Base-by-base conservation (phyloP, 768 basidiomycete species). In the Collybia mongolica region DNA sequence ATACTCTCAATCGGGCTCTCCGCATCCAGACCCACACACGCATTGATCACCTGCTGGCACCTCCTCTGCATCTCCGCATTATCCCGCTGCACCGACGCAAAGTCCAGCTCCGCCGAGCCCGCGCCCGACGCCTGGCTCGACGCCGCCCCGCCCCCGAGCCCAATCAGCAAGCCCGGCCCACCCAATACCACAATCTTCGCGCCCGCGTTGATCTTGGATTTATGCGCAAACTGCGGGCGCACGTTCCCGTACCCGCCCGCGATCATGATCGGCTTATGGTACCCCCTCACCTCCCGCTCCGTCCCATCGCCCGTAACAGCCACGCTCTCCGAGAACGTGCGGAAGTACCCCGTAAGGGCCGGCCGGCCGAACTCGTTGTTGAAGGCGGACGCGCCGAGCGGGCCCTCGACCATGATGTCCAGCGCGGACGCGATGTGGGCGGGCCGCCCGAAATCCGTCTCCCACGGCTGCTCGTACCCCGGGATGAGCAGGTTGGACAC, bases 241-340 rank as follows among this genome's bases (percentile, higher is more conserved):
- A 98, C 95, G 61, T 90, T 98, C 4, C 97, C 97, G 55, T 94
- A 83, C 20, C 97, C 97, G 17, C 97, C 97, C 6, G 97, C 96
- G 56, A 99, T 89, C 97, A 99, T 99, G 74, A 99, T 97, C 12
- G 97, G 97, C 67, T 99, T 99, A 73, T 98, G 97, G 68, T 98
- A 99, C 0, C 97, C 97, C 47, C 95, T 73, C n/a, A 93, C 71
- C 65, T 93, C 89, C 22, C 68, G 69, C 58, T 67, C 61, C 45
- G 63, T 54, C 3, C 75, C 77, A 35, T 81, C 81, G 29, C 67
- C 64, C 7, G 74, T 70, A 24, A 81, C 64, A 18, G 85, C 78
- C 1, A 93, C 76, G 39, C 80, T 77, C 67, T 97, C 91, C 9
- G 86, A 79, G 70, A 97, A 98, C 0, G 97, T 96, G 41, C 97